Base-by-base conservation (phyloP, 1,284 basidiomycete genomes). In the Ustilago trichophora region DNA sequence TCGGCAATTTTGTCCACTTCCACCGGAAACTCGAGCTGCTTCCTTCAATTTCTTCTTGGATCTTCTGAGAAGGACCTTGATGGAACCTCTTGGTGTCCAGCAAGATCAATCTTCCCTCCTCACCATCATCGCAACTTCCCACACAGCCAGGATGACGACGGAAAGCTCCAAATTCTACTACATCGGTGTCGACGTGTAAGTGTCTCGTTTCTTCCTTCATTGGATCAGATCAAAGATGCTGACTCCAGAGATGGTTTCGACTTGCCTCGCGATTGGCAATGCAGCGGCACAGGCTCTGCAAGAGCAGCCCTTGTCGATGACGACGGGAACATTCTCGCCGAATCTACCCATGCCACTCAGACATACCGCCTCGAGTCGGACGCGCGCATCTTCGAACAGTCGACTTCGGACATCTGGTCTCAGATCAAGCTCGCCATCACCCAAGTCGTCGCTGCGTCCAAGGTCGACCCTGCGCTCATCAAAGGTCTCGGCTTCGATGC, bases 401-500 rank as follows among this genome's bases (percentile, higher is more conserved):
- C 91, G 16, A 80, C 80, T 7, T 73, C 66, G 24, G 77, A 84
- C 49, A 83, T 98, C 83, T 98, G 96, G 95, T 79, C 84, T 9
- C 87, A 88, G 54, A 90, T 96, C 69, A 85, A 87, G 34, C 84
- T 83, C 45, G 88, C 89, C 25, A 88, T 92, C 68, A 87, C 86
- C 70, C 85, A 86, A 10, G 89, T 92, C 48, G 83, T 98, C 26
- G 66, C 84, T 11, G 83, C 86, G 27, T 87, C 90, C 3, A 86
- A 87, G 6, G 83, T 93, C 27, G 75, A 86, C 21, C 87, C 90
- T 12, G 81, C 84, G 3, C 82, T 85, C 6, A 89, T 98, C 68
- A 92, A 91, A 77, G 95, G 95, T 1, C 81, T 98, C 52, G 93
- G 94, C 10, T 97, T 98, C 81, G 95, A 98, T 82, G 95, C 94